phyloP scores from a whole-genome alignment of 345 rosid species.

The Zanthoxylum bungeanum region DNA sequence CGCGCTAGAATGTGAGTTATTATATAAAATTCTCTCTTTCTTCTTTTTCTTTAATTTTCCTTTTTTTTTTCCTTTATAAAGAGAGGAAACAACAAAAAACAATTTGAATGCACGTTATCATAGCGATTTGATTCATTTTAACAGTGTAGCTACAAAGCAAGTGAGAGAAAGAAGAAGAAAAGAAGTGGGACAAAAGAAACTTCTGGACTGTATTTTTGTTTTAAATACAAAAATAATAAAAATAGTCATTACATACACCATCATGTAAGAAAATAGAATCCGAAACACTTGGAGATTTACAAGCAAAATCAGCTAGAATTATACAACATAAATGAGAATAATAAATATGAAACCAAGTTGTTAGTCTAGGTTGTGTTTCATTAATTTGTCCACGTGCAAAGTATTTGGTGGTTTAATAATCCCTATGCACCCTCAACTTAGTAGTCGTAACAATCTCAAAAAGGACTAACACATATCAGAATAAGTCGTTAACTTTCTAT shows the following conservation, averaged over 20 bases:
- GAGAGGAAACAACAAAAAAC: not conserved
- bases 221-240: too few relatives aligned
- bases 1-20: not conserved
- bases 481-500: too few relatives aligned
- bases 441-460: too few relatives aligned
- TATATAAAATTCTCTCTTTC: not conserved
- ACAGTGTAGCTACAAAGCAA: not conserved
- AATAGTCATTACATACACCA: too few relatives aligned
- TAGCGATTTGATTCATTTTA: not conserved
- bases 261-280: too few relatives aligned
- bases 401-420: too few relatives aligned
- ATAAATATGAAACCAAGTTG: too few relatives aligned
- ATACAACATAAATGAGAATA: too few relatives aligned
- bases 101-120: not conserved
- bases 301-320: not conserved
- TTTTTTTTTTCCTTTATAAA: not conserved
- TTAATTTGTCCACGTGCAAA: too few relatives aligned
- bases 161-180: not conserved
- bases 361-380: too few relatives aligned
- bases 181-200: conserved; percentile 28
- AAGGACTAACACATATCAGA: too few relatives aligned
- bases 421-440: too few relatives aligned
- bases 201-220: conserved; percentile 20
- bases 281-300: conserved; percentile 2
- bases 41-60: not conserved